These are phyloP conservation scores for Cunninghamia lanceolata DNA, from an alignment of 75 land plant genomes.

Conservation along the genomic window DNA sequence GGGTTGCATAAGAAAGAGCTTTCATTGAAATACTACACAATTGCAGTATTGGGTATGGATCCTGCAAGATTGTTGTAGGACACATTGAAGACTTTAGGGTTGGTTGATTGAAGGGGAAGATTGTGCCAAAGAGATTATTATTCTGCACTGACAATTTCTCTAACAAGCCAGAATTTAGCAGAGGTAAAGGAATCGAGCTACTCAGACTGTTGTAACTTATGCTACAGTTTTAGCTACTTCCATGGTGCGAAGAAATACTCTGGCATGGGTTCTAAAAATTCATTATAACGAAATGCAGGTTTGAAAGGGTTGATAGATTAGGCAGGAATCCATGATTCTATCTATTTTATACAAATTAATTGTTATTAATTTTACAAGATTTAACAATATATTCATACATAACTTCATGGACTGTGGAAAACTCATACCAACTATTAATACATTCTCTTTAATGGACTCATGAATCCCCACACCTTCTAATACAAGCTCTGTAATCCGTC, in stretches of 20 bases:
- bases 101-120: slow-evolving; percentile 56
- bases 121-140: slow-evolving; percentile 52
- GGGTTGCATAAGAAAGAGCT: slow-evolving; percentile 43
- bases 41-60: slow-evolving; percentile 38
- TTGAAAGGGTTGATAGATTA: slow-evolving; percentile 26
- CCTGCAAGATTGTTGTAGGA: slow-evolving; percentile 62
- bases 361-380: slow-evolving; percentile 22
- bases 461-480: slow-evolving; percentile 11
- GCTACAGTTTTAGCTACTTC: slow-evolving; percentile 50
- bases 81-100: slow-evolving; percentile 52
- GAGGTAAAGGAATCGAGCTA: slow-evolving; percentile 39
- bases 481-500: background rate
- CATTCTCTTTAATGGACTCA: slow-evolving; percentile 5
- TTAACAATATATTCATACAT: slow-evolving; percentile 12
- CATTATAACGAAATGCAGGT: slow-evolving; percentile 35
- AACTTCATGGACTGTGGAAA: too few species aligned
- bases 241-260: background rate
- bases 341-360: slow-evolving; percentile 31
- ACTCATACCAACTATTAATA: too few species aligned
- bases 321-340: slow-evolving; percentile 45
- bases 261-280: slow-evolving; percentile 40
- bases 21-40: slow-evolving; percentile 22
- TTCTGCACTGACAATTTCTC: slow-evolving; percentile 38
- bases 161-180: slow-evolving; percentile 25
- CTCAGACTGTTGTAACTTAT: slow-evolving; percentile 45